Evolutionary conservation across 2,329 filamentous ascomycete genomes (phyloP), one percentile per base, ranked within the genome.

Genomic region (Myriosclerotinia duriaeana): DNA sequence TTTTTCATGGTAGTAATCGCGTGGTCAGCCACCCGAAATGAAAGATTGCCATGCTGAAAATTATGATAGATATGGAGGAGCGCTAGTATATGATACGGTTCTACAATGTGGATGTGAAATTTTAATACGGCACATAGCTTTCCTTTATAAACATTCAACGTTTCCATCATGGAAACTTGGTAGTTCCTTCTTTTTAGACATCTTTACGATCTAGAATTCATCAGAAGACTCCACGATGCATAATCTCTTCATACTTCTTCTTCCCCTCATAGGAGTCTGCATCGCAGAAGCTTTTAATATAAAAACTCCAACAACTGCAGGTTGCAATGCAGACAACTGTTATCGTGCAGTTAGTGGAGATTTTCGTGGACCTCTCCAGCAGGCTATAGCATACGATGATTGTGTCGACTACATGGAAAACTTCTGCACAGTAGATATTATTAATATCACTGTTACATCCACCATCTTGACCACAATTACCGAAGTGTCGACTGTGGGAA

Each of bases 311-410:
- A 11, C 17, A 40, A 40, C n/a, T 6, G 26, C 52, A 48, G n/a
- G 48, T n/a, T 66, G 65, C 42, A 44, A 64, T 50, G 52, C 48
- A 48, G 65, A 66, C 30, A 66, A 66, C 26, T 66, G 65, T 42
- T 62, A 62, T 55, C 65, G 65, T 40, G 65, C 65, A 50, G 52
- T 66, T 30, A 55, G 48, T 48, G 65, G 65, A 12, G 65, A 56
- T 22, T 63, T 62, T 46, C 64, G 64, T 60, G 64, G 64, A 4
- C 46, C 64, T 30, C 44, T 50, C 7, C 64, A 65, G 34, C 36
- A 65, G 44, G 46, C 20, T n/a, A 52, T 59, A 30, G 64, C 64
- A 22, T 65, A 65, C 44, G 26, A 61, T 44, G 64, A 61, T 52
- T 65, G 64, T 34, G 14, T 65, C 5, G 5, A 34, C 34, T 65